phyloP scores from a whole-genome alignment of 768 basidiomycete species.

The Lentinula boryana region DNA sequence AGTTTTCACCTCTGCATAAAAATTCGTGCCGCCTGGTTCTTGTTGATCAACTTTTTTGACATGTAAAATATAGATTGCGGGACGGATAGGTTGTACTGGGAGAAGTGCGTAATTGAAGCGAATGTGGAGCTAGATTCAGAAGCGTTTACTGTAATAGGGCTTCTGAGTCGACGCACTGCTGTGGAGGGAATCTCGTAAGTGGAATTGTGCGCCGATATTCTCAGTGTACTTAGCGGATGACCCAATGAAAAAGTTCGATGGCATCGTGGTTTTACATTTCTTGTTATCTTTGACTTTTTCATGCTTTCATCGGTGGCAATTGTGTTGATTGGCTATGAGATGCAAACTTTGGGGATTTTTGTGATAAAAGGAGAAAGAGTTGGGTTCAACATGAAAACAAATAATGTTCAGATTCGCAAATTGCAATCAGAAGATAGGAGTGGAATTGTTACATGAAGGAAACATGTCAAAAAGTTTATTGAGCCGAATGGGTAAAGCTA shows the following conservation, averaged over 20 bases:
- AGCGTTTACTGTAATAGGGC: neutral
- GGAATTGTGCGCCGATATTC: neutral
- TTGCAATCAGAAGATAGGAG: neutral
- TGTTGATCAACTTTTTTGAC: constrained; percentile 4
- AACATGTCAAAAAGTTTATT: neutral
- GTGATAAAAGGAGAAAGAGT: too few relatives aligned
- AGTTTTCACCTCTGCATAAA: neutral
- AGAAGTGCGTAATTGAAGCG: neutral
- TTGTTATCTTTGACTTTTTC: neutral
- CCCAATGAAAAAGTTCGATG: constrained; percentile 3
- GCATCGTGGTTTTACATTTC: neutral
- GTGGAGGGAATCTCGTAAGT: neutral
- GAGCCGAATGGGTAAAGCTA: neutral
- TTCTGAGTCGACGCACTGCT: neutral
- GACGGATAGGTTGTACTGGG: neutral
- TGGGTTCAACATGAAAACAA: too few relatives aligned
- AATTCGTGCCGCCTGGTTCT: neutral
- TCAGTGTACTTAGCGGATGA: neutral
- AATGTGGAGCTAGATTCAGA: neutral
- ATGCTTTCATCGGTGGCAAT: neutral
- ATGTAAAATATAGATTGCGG: constrained; percentile 2
- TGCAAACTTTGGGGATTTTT: neutral
- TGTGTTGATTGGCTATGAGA: neutral
- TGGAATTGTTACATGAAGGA: too few relatives aligned
- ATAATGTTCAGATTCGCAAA: too few relatives aligned